Evolutionary conservation across 1,284 basidiomycete genomes (phyloP), one percentile per base, ranked within the genome.

Genomic region (Boletellus deceptivus): DNA sequence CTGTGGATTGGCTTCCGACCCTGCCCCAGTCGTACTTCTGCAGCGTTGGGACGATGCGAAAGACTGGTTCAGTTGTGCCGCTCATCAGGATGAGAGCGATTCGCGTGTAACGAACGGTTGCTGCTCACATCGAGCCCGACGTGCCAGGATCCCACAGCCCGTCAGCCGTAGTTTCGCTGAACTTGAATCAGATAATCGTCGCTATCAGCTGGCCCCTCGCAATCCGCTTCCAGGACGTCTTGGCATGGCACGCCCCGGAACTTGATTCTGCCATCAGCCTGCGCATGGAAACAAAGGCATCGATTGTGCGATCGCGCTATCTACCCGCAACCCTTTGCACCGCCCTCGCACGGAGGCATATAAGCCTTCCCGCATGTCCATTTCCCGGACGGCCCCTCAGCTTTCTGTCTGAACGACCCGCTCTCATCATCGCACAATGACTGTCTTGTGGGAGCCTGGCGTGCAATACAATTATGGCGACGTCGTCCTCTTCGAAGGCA

Each of bases 1-100:
- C 87, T 62, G 82, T 85, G 52, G 86, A 86, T 35, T 67, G 71
- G 4, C 67, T 67, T 2, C 86, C 87, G 14, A 74, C 65, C 70
- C 83, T 86, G 18, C 86, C 86, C 86, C 87, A 89, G 67, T 87
- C 84, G 58, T 89, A 89, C 56, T 80, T 74, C 60, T 89, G 86
- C 3, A 77, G 76, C 3, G 85, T 87, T 3, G 87, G 86, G 7
- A 76, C 59, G 59, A 89, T 77, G 64, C 81, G 84, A 68, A 89
- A 89, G n/a, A 88, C 81, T 0, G 66, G 54, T 16, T 61, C 56
- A n/a, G 55, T 50, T 27, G 48, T 42, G 48, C 39, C 53, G 41
- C 38, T 52, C 69, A 69, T 69, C n/a, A 50, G 48, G 7, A 43
- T 29, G 35, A 27, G 17, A 35, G 35, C 20, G 35, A 46, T 35